Conservation (phyloP, 768 basidiomycete genomes). For the Leccinellum luteum region DNA sequence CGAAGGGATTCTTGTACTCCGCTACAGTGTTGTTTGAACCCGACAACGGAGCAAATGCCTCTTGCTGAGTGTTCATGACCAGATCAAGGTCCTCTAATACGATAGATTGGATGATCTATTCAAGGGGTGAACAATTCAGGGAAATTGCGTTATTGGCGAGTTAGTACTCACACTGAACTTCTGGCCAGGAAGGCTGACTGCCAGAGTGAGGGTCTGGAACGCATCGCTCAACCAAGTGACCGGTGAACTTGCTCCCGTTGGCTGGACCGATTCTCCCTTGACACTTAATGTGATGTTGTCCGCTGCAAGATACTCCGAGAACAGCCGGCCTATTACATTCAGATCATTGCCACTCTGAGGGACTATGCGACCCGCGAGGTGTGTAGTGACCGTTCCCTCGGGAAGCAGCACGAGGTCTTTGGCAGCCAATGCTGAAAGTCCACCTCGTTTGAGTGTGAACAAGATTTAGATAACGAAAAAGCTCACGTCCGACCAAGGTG, state of each 20-base stretch:
- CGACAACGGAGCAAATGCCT: slow-evolving; percentile 60
- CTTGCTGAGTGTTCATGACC: slow-evolving; percentile 46
- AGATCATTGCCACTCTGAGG: slow-evolving; percentile 58
- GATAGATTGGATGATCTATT: slow-evolving; percentile 62
- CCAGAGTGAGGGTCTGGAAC: slow-evolving; percentile 61
- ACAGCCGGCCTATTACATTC: slow-evolving; percentile 55
- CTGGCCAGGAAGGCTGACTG: slow-evolving; percentile 62
- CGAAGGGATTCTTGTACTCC: slow-evolving; percentile 71
- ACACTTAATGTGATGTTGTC: slow-evolving; percentile 61
- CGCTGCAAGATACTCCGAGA: slow-evolving; percentile 62
- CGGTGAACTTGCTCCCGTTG: slow-evolving; percentile 46
- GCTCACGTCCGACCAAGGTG: slow-evolving; percentile 59
- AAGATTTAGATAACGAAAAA: background rate
- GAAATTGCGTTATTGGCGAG: background rate
- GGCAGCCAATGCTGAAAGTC: slow-evolving; percentile 48
- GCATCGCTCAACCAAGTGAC: slow-evolving; percentile 69
- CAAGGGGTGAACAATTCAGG: background rate
- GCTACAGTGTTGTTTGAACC: slow-evolving; percentile 55
- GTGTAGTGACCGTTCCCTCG: slow-evolving; percentile 43
- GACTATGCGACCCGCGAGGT: slow-evolving; percentile 61
- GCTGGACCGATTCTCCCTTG: slow-evolving; percentile 59
- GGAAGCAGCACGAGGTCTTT: slow-evolving; percentile 50
- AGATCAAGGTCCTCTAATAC: slow-evolving; percentile 55
- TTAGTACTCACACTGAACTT: slow-evolving; percentile 43
- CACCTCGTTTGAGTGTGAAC: background rate